phyloP scores from a whole-genome alignment of 75 land plant genomes.

The Azolla pinnata region DNA sequence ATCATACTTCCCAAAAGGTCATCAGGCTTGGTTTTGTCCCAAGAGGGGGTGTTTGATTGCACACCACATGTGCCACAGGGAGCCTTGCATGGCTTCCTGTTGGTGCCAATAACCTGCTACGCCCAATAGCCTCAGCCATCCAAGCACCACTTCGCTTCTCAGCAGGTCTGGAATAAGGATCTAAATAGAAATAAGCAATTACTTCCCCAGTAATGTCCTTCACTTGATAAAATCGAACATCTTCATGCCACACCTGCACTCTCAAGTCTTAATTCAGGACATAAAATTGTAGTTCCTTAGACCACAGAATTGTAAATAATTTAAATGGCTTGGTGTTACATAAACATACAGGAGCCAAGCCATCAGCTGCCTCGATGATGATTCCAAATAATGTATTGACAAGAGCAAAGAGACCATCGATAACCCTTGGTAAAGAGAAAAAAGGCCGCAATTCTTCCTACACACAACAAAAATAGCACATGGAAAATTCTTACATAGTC shows the following conservation, averaged over 20 bases:
- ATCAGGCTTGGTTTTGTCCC: slow-evolving; percentile 78
- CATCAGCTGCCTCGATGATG: slow-evolving; percentile 68
- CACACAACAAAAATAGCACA: slow-evolving; percentile 1
- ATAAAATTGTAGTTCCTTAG: too few species aligned
- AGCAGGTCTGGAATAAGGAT: slow-evolving; percentile 85
- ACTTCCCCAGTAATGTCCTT: slow-evolving; percentile 52
- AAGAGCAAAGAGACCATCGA: slow-evolving; percentile 72
- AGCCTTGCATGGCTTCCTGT: slow-evolving; percentile 46
- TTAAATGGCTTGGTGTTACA: too few species aligned
- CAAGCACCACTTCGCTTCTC: slow-evolving; percentile 92
- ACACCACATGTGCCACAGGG: slow-evolving; percentile 83
- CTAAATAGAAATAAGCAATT: slow-evolving; percentile 80
- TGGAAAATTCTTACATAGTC: too few species aligned
- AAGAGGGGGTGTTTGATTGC: slow-evolving; percentile 87
- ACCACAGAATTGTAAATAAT: too few species aligned
- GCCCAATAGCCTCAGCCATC: slow-evolving; percentile 84
- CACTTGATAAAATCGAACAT: slow-evolving; percentile 63
- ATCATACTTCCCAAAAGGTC: slow-evolving; percentile 77
- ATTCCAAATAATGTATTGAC: slow-evolving; percentile 57
- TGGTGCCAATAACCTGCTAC: slow-evolving; percentile 60
- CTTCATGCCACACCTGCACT: slow-evolving; percentile 85
- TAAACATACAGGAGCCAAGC: slow-evolving; percentile 61
- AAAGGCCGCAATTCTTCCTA: slow-evolving; percentile 85
- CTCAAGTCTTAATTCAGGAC: too few species aligned
- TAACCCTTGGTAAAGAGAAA: slow-evolving; percentile 78